Percentiles rank a stretch among this genome's conserved stretches.
phyloP scores from a whole-genome alignment of 441 rosid genomes.

The Corymbia calophylla region DNA sequence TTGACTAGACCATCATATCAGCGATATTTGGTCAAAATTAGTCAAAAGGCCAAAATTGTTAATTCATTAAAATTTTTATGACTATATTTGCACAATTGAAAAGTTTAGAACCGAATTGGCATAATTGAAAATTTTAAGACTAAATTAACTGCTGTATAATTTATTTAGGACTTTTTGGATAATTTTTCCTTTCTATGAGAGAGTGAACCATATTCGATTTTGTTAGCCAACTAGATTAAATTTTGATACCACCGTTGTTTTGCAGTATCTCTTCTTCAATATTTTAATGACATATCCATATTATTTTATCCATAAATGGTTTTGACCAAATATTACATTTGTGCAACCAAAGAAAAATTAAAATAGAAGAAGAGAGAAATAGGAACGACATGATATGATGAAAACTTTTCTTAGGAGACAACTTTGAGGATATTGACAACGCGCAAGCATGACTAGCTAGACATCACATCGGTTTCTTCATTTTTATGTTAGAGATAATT shows the following conservation, averaged over 20 bases:
- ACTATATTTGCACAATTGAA: neutral
- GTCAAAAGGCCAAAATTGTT: neutral
- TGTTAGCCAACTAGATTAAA: neutral
- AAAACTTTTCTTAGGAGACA: neutral
- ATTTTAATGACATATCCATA: neutral
- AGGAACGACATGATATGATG: neutral
- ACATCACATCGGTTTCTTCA: neutral
- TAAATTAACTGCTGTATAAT: fast-evolving
- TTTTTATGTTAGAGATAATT: too few species aligned
- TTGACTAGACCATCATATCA: too few species aligned
- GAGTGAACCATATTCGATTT: neutral
- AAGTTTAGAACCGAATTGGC: fast-evolving
- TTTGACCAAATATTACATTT: neutral
- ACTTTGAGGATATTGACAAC: neutral
- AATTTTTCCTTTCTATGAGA: neutral
- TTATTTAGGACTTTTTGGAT: neutral
- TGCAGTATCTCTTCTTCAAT: neutral
- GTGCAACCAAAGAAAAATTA: neutral
- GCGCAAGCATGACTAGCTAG: neutral
- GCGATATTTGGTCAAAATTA: neutral
- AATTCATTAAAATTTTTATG: neutral
- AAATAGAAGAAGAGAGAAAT: neutral
- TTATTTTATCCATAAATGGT: neutral
- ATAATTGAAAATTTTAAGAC: fast-evolving
- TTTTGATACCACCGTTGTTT: neutral